These are phyloP conservation scores for Comarum palustre DNA, from an alignment of 306 rosid genomes.

Conservation along the genomic window DNA sequence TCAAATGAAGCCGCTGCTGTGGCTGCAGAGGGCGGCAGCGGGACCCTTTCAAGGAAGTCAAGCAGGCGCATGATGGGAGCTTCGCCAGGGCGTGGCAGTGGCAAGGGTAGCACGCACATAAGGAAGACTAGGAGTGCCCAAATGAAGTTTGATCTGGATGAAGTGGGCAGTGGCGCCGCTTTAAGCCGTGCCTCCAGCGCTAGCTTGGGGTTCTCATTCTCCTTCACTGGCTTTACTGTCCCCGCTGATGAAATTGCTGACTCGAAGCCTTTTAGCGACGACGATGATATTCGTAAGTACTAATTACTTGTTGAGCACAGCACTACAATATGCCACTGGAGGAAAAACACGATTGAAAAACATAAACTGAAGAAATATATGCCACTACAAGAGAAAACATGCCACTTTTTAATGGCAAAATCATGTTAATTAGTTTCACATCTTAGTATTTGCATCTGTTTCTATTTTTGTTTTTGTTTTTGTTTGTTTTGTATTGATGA, in stretches of 20 bases:
- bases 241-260: constrained; percentile 86
- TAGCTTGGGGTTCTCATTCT: constrained; percentile 86
- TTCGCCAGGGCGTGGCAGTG: constrained; percentile 35
- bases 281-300: constrained; percentile 76
- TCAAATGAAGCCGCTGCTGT: constrained; percentile 27
- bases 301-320: not conserved
- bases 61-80: constrained; percentile 48
- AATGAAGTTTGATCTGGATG: constrained; percentile 70
- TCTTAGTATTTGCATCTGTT: not conserved
- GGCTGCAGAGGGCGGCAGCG: constrained; percentile 27
- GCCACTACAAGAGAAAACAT: not conserved
- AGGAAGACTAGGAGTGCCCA: constrained; percentile 91
- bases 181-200: constrained; percentile 97
- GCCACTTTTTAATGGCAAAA: not conserved
- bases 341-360: not conserved
- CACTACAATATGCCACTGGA: not conserved
- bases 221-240: constrained; percentile 83
- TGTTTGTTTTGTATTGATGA: not conserved
- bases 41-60: constrained; percentile 60
- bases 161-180: constrained; percentile 71
- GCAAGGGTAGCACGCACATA: constrained; percentile 62
- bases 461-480: not conserved
- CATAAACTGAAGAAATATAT: not conserved
- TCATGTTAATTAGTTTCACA: not conserved
- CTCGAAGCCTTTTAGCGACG: constrained; percentile 84